These are phyloP conservation scores for Maudiozyma serrabonitensis DNA, from an alignment of 805 yeast genomes.

Conservation along the genomic window DNA sequence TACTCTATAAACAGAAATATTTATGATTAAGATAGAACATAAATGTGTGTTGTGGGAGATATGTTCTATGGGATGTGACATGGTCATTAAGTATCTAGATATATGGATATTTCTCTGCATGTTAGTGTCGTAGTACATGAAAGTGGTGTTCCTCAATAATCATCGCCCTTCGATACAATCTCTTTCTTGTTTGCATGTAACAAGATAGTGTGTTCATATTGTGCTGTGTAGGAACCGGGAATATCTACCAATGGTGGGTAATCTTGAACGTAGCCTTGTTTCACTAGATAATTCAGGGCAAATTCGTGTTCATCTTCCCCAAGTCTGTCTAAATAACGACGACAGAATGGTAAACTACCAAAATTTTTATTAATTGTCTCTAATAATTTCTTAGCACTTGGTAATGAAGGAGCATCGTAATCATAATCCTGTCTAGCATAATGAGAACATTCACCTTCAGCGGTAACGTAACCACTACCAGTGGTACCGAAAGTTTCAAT, in stretches of 20 bases:
- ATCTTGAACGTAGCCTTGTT: constrained; percentile 80
- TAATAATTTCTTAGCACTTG: constrained; percentile 62
- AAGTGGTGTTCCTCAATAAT: constrained; percentile 44
- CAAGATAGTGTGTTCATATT: constrained; percentile 87
- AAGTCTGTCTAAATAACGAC: constrained; percentile 81
- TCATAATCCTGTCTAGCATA: constrained; percentile 49
- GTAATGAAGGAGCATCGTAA: constrained; percentile 35
- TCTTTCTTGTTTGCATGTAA: constrained; percentile 89
- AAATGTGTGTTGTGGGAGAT: no score
- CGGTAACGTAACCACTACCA: constrained; percentile 81
- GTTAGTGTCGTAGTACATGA: no score
- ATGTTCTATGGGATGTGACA: no score
- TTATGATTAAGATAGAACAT: no score
- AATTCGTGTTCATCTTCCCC: constrained; percentile 88
- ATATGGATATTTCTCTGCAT: no score
- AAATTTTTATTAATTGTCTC: constrained; percentile 67
- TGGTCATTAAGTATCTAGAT: no score
- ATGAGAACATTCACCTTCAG: constrained; percentile 91
- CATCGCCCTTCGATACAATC: constrained; percentile 91
- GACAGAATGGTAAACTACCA: constrained; percentile 94
- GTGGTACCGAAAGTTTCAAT: constrained; percentile 97
- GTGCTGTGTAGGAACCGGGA: constrained; percentile 88
- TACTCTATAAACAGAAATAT: no score
- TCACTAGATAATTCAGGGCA: constrained; percentile 78
- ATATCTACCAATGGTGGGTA: constrained; percentile 87